A percentile compares a stretch with the other conserved stretches of the same genome.
phyloP scores from a whole-genome alignment of 1,139 yeast genomes.

The Kodamaea sp. region DNA sequence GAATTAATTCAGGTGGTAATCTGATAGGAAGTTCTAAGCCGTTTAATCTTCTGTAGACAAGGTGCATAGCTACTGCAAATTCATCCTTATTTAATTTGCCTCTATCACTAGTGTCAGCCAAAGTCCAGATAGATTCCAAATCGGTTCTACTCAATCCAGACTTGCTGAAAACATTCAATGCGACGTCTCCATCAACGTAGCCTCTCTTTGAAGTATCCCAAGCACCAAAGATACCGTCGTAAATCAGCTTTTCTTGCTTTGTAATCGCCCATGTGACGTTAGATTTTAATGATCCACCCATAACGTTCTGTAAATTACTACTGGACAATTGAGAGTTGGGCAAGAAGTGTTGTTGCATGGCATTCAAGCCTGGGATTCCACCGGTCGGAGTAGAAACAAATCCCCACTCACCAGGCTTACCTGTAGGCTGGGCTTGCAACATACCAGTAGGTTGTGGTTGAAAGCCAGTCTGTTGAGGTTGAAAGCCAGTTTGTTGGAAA shows the following conservation, averaged over 20 bases:
- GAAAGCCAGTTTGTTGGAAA: conserved; percentile 33
- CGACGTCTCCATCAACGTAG: conserved; percentile 73
- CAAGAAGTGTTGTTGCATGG: conserved; percentile 74
- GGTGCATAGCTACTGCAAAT: conserved; percentile 82
- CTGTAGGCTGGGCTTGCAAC: conserved; percentile 59
- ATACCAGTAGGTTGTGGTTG: conserved; percentile 48
- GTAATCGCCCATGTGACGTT: conserved; percentile 76
- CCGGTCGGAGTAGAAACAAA: conserved; percentile 72
- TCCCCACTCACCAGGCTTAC: conserved; percentile 84
- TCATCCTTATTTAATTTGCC: conserved; percentile 78
- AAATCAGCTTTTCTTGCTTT: conserved; percentile 81
- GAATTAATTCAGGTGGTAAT: conserved; percentile 72
- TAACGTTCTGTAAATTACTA: conserved; percentile 47
- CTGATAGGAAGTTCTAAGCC: conserved; percentile 72
- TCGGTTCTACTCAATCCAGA: conserved; percentile 86
- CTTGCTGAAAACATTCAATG: conserved; percentile 84
- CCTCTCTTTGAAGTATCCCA: conserved; percentile 79
- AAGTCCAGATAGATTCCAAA: conserved; percentile 87
- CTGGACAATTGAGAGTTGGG: conserved; percentile 54
- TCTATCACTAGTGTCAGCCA: conserved; percentile 68
- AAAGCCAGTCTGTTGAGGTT: conserved; percentile 46
- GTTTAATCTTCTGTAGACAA: conserved; percentile 72
- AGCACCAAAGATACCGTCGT: conserved; percentile 83
- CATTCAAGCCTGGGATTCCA: conserved; percentile 74
- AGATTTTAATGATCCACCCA: conserved; percentile 53